Conservation (phyloP, 2,329 filamentous ascomycete genomes). For the Didymella sp. region DNA sequence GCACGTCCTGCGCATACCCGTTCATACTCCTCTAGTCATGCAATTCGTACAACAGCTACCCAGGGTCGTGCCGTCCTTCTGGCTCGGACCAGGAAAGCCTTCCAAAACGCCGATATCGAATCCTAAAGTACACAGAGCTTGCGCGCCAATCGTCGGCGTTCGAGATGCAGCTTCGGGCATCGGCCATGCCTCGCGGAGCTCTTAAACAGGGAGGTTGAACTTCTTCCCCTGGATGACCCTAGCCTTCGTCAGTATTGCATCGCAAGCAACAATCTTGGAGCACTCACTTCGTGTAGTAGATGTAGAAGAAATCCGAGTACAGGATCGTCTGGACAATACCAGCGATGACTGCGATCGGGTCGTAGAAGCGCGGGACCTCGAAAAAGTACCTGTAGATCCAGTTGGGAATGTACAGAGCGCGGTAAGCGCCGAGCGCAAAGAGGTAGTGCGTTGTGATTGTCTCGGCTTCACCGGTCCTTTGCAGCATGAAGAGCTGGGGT, state of each 20-base stretch:
- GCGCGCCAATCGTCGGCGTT: slow-evolving; percentile 9
- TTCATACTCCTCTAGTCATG: slow-evolving; percentile 11
- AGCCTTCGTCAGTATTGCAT: slow-evolving; percentile 20
- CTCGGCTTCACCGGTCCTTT: slow-evolving; percentile 95
- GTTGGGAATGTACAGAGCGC: slow-evolving; percentile 96
- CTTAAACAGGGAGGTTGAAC: slow-evolving; percentile 61
- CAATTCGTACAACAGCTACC: slow-evolving; percentile 12
- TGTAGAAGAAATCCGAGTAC: slow-evolving; percentile 99
- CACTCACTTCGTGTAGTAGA: slow-evolving; percentile 92
- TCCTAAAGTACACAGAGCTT: slow-evolving; percentile 21
- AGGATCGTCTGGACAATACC: slow-evolving; percentile 92
- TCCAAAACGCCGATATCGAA: slow-evolving; percentile 16
- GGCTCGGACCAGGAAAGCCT: slow-evolving; percentile 1
- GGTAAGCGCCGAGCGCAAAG: slow-evolving; percentile 89
- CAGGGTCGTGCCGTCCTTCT: not conserved
- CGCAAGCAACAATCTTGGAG: not conserved
- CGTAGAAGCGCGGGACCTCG: slow-evolving; percentile 72
- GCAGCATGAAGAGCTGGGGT: slow-evolving; percentile 97
- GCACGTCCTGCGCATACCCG: not conserved
- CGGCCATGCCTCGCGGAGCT: slow-evolving; percentile 5
- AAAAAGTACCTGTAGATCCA: slow-evolving; percentile 92
- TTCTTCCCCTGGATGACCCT: slow-evolving; percentile 62
- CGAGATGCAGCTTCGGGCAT: slow-evolving; percentile 1
- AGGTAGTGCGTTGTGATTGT: slow-evolving; percentile 99
- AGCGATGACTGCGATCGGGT: slow-evolving; percentile 86